phyloP scores from a whole-genome alignment of 306 rosid genomes.

The Oemleria cerasiformis region DNA sequence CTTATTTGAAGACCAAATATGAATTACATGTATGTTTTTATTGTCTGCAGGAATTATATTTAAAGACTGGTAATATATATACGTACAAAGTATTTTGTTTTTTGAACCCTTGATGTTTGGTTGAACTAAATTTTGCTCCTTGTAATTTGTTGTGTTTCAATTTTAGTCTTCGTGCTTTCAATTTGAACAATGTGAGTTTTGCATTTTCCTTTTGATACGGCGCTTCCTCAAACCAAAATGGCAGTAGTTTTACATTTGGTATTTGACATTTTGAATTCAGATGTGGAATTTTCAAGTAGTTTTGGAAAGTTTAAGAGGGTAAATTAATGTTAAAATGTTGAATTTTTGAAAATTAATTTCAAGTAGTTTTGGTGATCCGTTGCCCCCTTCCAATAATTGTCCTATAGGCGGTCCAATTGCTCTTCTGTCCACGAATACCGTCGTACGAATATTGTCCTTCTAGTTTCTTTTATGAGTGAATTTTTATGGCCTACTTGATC shows the following conservation, averaged over 20 bases:
- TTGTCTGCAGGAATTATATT: constrained; percentile 13
- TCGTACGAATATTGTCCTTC: too few species aligned
- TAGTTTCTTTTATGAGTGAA: too few species aligned
- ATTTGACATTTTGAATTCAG: too few species aligned
- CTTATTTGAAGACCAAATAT: constrained; percentile 25
- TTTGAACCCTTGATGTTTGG: neutral
- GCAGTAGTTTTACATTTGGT: neutral
- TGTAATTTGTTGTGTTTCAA: neutral
- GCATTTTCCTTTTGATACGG: neutral
- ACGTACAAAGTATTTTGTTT: neutral
- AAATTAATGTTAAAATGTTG: too few species aligned
- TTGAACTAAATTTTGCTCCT: neutral
- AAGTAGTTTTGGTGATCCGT: too few species aligned
- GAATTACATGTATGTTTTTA: constrained; percentile 39
- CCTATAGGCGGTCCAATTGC: too few species aligned
- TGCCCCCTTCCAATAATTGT: too few species aligned
- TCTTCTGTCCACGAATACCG: too few species aligned
- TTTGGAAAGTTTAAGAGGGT: too few species aligned
- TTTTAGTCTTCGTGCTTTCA: neutral
- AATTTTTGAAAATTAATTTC: too few species aligned
- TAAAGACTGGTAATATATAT: neutral
- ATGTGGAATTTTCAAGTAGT: too few species aligned
- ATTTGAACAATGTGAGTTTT: neutral
- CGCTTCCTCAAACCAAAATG: neutral
- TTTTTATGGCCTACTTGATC: too few species aligned